Conservation (phyloP, 257 asterid species). For the Nicotiana paniculata region DNA sequence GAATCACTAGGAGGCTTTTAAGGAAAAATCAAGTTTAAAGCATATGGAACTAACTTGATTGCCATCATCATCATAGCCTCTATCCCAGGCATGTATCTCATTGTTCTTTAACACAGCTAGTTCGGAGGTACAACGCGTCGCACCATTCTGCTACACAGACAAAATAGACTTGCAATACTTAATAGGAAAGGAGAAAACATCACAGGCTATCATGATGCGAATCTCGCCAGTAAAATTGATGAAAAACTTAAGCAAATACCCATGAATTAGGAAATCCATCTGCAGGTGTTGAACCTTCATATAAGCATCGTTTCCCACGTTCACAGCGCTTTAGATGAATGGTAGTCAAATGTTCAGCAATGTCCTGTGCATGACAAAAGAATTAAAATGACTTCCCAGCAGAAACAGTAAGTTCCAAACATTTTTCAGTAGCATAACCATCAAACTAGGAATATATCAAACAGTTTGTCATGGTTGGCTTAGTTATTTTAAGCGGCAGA, state of each 20-base stretch:
- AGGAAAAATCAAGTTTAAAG: background rate
- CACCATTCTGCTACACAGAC: slow-evolving; percentile 29
- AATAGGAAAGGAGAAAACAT: background rate
- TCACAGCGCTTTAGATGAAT: slow-evolving; percentile 77
- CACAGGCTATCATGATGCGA: background rate
- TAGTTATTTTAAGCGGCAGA: background rate
- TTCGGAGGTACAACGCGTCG: slow-evolving; percentile 36
- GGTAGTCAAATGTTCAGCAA: slow-evolving; percentile 95
- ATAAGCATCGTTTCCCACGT: slow-evolving; percentile 85
- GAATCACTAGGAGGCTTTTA: background rate
- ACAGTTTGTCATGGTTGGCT: background rate
- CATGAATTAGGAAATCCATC: slow-evolving; percentile 72
- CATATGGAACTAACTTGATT: slow-evolving; percentile 53
- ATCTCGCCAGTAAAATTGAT: background rate
- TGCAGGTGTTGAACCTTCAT: slow-evolving; percentile 86
- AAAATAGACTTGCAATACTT: background rate
- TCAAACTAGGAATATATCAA: background rate
- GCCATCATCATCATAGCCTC: slow-evolving; percentile 80
- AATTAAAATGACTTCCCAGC: background rate
- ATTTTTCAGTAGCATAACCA: background rate
- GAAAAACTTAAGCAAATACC: slow-evolving; percentile 18
- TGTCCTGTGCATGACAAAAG: slow-evolving; percentile 49
- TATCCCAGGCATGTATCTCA: slow-evolving; percentile 88
- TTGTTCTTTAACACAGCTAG: slow-evolving; percentile 69
- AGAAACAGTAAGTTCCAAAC: background rate